Evolutionary conservation across 2,329 filamentous ascomycete species (phyloP).

Genomic region (Xylariaceae sp.): DNA sequence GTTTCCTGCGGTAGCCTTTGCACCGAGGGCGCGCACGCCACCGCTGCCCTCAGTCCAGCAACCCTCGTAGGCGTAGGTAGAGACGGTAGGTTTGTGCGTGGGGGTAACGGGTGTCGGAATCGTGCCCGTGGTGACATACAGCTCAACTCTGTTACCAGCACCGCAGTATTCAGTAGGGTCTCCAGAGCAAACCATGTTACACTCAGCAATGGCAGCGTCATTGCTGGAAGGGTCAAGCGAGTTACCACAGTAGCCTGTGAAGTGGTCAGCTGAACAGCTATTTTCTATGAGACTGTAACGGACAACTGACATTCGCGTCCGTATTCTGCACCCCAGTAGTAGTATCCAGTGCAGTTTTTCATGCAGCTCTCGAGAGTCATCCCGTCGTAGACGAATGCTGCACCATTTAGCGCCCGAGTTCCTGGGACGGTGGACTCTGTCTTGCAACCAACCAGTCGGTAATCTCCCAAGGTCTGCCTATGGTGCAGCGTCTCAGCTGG

Average conservation of each 20-base stretch:
- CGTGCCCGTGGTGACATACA: slow-evolving; percentile 50
- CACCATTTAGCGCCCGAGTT: slow-evolving; percentile 50
- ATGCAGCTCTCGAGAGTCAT: slow-evolving; percentile 58
- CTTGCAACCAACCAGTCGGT: slow-evolving; percentile 54
- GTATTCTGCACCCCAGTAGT: slow-evolving; percentile 59
- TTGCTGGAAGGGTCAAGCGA: slow-evolving; percentile 42
- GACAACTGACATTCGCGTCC: slow-evolving; percentile 53
- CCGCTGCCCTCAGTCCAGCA: slow-evolving; percentile 49
- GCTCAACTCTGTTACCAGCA: slow-evolving; percentile 49
- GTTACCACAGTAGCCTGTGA: slow-evolving; percentile 55
- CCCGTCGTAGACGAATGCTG: slow-evolving; percentile 50
- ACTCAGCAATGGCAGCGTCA: slow-evolving; percentile 42
- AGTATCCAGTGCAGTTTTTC: slow-evolving; percentile 52
- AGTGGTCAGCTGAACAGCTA: slow-evolving; percentile 20
- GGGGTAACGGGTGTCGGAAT: slow-evolving; percentile 38
- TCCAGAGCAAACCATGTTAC: slow-evolving; percentile 50
- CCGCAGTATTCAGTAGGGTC: slow-evolving; percentile 50
- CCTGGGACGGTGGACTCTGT: slow-evolving; percentile 49
- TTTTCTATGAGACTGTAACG: not conserved
- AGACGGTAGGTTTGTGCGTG: slow-evolving; percentile 40
- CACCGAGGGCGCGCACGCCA: slow-evolving; percentile 44
- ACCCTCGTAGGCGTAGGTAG: slow-evolving; percentile 44
- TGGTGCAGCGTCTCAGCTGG: slow-evolving; percentile 44
- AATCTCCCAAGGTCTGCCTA: slow-evolving; percentile 50
- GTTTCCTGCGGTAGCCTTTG: slow-evolving; percentile 27